These are phyloP conservation scores for Pichiaceae sp. DNA, from an alignment of 1,139 yeast genomes.

Conservation along the genomic window DNA sequence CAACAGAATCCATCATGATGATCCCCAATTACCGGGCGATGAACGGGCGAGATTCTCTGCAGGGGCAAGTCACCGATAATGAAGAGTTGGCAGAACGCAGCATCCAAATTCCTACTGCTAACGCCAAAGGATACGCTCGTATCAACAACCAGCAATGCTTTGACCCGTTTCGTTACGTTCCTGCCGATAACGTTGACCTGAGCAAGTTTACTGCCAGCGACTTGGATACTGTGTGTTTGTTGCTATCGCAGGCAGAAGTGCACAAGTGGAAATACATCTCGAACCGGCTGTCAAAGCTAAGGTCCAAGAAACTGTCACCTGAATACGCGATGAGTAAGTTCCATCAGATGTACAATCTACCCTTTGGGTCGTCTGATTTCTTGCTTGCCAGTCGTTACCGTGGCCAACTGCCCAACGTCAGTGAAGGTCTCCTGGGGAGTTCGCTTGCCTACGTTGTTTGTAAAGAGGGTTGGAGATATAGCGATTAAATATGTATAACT, in stretches of 20 bases:
- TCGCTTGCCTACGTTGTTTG: slow-evolving; percentile 23
- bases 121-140: no score
- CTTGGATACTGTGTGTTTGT: slow-evolving; percentile 16
- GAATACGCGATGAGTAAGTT: slow-evolving; percentile 23
- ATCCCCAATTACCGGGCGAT: no score
- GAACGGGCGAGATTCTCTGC: no score
- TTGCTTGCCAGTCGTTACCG: not conserved
- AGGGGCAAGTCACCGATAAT: no score
- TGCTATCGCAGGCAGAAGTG: slow-evolving; percentile 23
- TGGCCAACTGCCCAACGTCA: not conserved
- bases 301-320: slow-evolving; percentile 22
- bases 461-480: slow-evolving; percentile 22
- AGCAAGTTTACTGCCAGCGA: slow-evolving; percentile 23
- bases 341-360: slow-evolving; percentile 24
- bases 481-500: slow-evolving; percentile 7
- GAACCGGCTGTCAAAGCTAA: slow-evolving; percentile 20
- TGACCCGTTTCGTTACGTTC: slow-evolving; percentile 10
- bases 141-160: slow-evolving; percentile 13
- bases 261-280: slow-evolving; percentile 26
- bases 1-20: no score
- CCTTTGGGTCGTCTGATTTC: slow-evolving; percentile 14
- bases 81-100: no score
- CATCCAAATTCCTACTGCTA: no score
- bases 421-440: slow-evolving; percentile 24
- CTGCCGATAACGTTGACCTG: slow-evolving; percentile 17